These are phyloP conservation scores for Fusarium xylarioides DNA, from an alignment of 2,329 filamentous ascomycete genomes.

Conservation along the genomic window DNA sequence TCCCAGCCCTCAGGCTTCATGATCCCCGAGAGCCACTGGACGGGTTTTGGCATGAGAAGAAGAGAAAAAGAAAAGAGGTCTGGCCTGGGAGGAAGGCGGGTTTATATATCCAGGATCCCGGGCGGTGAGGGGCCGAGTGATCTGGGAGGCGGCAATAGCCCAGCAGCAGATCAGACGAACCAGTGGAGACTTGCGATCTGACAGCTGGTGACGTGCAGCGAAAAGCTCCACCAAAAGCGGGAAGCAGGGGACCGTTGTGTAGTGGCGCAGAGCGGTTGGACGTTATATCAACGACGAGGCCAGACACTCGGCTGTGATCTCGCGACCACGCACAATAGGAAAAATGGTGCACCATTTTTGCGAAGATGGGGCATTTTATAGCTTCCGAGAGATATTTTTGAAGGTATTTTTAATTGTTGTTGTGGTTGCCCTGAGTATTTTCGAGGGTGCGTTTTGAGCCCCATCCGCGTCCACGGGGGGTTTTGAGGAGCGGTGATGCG, in stretches of 20 bases:
- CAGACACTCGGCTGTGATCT: conserved; percentile 23
- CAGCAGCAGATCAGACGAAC: background rate
- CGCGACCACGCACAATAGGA: background rate
- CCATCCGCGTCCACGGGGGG: background rate
- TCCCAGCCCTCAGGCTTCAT: conserved; percentile 19
- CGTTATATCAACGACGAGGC: background rate
- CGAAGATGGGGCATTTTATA: background rate
- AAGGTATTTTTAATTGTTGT: conserved; percentile 14
- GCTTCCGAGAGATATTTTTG: conserved; percentile 8
- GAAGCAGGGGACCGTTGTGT: background rate
- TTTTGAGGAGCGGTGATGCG: background rate
- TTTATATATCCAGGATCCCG: background rate
- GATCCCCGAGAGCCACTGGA: conserved; percentile 19
- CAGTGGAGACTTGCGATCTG: background rate
- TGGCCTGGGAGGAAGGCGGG: background rate
- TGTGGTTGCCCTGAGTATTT: conserved; percentile 26
- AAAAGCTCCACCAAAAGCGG: background rate
- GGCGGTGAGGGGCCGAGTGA: conserved; percentile 22
- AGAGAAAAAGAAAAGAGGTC: background rate
- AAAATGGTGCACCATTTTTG: background rate
- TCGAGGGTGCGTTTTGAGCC: background rate
- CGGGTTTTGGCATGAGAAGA: background rate
- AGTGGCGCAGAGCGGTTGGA: conserved; percentile 3
- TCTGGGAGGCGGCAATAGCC: conserved; percentile 14
- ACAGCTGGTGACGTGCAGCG: background rate